phyloP scores from a whole-genome alignment of 139 green algal species.

The Microglena sp. region DNA sequence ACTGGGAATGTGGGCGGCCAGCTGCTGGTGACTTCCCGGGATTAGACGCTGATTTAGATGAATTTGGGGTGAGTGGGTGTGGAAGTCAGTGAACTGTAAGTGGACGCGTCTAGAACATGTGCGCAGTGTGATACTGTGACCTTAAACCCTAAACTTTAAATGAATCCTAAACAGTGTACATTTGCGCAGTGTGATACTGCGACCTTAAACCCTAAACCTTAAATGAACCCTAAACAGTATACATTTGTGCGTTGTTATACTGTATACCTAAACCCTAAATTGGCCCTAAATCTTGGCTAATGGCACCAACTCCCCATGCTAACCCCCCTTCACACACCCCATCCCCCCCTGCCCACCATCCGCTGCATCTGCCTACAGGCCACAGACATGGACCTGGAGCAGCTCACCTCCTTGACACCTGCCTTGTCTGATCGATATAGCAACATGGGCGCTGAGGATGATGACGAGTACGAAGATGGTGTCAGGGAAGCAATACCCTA shows the following conservation, averaged over 20 bases:
- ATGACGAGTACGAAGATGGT: constrained; percentile 34
- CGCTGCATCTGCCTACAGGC: too few relatives aligned
- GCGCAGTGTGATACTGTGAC: not conserved
- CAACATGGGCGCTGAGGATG: constrained; percentile 37
- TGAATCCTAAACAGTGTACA: not conserved
- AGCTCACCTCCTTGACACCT: constrained; percentile 19
- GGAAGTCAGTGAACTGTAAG: not conserved
- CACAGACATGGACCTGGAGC: constrained; percentile 39
- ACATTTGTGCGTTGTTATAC: not conserved
- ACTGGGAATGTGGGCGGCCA: constrained; percentile 55
- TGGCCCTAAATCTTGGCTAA: not conserved
- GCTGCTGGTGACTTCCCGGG: constrained; percentile 23
- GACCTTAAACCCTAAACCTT: too few relatives aligned
- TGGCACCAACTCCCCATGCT: not conserved
- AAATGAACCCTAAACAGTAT: not conserved
- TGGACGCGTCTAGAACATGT: not conserved
- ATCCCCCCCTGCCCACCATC: not conserved
- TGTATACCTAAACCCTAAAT: not conserved
- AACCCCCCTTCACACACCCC: not conserved
- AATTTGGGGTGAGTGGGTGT: constrained; percentile 39
- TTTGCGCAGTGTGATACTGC: not conserved
- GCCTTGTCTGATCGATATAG: constrained; percentile 42
- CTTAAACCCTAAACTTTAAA: too few relatives aligned
- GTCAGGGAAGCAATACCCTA: too few relatives aligned
- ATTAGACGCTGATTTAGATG: constrained; percentile 43